Percentiles rank a stretch among this genome's conserved stretches.
Evolutionary conservation across 768 basidiomycete species (phyloP).

Genomic region (Collybia sp.): DNA sequence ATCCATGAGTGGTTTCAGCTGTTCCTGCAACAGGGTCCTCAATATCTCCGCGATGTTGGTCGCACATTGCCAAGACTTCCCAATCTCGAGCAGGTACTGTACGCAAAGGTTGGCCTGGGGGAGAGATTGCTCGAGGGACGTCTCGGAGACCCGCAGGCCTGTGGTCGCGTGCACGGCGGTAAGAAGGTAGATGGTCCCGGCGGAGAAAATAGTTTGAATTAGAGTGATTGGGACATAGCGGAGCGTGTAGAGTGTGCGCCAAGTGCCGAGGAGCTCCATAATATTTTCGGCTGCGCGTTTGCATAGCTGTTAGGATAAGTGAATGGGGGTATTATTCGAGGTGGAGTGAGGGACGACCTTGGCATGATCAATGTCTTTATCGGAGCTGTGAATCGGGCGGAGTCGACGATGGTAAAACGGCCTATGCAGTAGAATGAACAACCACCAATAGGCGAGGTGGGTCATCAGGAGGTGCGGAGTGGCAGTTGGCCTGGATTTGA

Average conservation of each 20-base stretch:
- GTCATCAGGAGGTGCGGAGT: conserved; percentile 53
- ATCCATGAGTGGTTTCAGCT: conserved; percentile 36
- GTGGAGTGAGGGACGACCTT: conserved; percentile 32
- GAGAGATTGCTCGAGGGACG: conserved; percentile 38
- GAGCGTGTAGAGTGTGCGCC: conserved; percentile 47
- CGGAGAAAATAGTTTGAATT: conserved; percentile 53
- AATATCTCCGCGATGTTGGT: conserved; percentile 44
- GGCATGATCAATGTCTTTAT: conserved; percentile 43
- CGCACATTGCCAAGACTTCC: conserved; percentile 50
- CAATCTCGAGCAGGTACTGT: conserved; percentile 47
- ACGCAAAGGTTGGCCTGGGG: conserved; percentile 42
- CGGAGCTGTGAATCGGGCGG: conserved; percentile 29
- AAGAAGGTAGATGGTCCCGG: conserved; percentile 55
- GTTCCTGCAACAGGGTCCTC: conserved; percentile 34
- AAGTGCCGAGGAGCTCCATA: conserved; percentile 45
- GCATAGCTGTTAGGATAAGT: conserved; percentile 32
- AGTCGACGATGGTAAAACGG: conserved; percentile 45
- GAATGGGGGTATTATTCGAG: conserved; percentile 15
- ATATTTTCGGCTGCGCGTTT: conserved; percentile 51
- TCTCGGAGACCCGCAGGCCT: conserved; percentile 39
- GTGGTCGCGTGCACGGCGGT: conserved; percentile 49
- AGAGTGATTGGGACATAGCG: conserved; percentile 56
- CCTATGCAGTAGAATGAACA: conserved; percentile 55
- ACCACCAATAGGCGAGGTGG: conserved; percentile 54
- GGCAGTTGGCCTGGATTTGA: conserved; percentile 39